Base-by-base conservation (phyloP, 2,329 filamentous ascomycete species). In the Paecilomyces fulvus region DNA sequence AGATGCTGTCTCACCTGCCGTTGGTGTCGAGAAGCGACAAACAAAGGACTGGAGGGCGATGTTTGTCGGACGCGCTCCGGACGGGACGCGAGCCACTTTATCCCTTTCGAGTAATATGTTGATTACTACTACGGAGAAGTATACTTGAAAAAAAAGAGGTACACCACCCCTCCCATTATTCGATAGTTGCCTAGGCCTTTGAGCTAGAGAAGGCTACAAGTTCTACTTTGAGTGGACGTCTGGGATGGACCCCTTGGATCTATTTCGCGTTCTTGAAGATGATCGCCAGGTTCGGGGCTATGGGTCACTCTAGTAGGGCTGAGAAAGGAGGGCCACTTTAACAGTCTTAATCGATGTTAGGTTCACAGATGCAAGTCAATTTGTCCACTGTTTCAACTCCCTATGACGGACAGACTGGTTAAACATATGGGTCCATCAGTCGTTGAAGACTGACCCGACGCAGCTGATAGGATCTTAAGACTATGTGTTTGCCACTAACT, bases 41-140 rank as follows among this genome's bases (percentile, higher is more conserved):
- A 63, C 59, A 63, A 63, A 65, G 64, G 65, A 61, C 31, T 51
- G 51, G 48, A 55, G 52, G 55, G 33, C 37, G 51, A 55, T 49
- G 21, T n/a, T 17, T 28, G 48, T 23, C 20, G 21, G 48, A 60
- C 61, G 63, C 57, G 58, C 46, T 54, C 57, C 56, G 58, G 56
- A 57, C 59, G 64, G 63, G 55, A 60, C 64, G 63, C 62, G 63
- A 59, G 63, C 65, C 68, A 71, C 69, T 72, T 70, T 72, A 70
- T 68, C 69, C 68, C 64, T 49, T 67, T 70, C 60, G 55, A 65
- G 67, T 59, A 70, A 59, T 69, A 49, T 68, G 67, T 70, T 69
- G 64, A 64, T 54, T 53, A 28, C 23, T 8, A 20, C 20, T 30
- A 23, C 2, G 33, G 10, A 37, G 3, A 14, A 37, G 33, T n/a